Evolutionary conservation across 2,329 filamentous ascomycete genomes (phyloP).

Genomic region (Fonsecaea pugnacius): DNA sequence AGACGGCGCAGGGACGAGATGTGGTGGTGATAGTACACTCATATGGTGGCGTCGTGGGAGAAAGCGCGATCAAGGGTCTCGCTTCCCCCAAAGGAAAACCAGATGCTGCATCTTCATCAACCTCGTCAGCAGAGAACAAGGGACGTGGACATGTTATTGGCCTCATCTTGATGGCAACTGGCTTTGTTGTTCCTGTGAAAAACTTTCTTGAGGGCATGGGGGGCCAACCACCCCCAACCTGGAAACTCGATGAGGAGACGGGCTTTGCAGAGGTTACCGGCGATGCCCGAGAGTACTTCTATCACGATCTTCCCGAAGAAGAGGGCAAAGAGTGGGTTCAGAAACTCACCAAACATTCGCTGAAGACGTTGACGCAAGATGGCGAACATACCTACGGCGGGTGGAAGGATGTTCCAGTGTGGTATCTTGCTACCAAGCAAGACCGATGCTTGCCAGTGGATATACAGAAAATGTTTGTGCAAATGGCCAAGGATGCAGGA

Average conservation of each 20-base stretch:
- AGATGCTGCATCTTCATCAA: constrained; percentile 15
- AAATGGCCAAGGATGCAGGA: constrained; percentile 46
- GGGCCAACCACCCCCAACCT: constrained; percentile 51
- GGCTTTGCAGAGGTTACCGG: constrained; percentile 50
- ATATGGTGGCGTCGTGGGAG: constrained; percentile 55
- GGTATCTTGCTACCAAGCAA: constrained; percentile 53
- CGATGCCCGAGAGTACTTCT: constrained; percentile 51
- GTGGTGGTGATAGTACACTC: constrained; percentile 57
- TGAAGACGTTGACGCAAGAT: constrained; percentile 54
- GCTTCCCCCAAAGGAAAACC: constrained; percentile 35
- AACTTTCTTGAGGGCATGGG: constrained; percentile 50
- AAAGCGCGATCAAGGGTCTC: constrained; percentile 53
- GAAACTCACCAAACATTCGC: constrained; percentile 48
- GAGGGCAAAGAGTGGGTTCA: constrained; percentile 52
- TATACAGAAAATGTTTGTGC: constrained; percentile 47
- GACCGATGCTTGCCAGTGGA: constrained; percentile 49
- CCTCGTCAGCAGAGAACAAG: constrained; percentile 9
- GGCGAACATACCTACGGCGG: constrained; percentile 52
- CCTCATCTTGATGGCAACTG: constrained; percentile 52
- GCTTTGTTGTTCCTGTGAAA: constrained; percentile 47
- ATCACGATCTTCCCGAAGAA: constrained; percentile 54
- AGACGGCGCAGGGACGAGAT: constrained; percentile 47
- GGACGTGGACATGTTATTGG: constrained; percentile 50
- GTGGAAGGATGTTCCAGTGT: constrained; percentile 55
- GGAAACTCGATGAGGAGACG: constrained; percentile 47